These are phyloP conservation scores for Cornus controversa DNA, from an alignment of 148 eudicot species.

Conservation along the genomic window DNA sequence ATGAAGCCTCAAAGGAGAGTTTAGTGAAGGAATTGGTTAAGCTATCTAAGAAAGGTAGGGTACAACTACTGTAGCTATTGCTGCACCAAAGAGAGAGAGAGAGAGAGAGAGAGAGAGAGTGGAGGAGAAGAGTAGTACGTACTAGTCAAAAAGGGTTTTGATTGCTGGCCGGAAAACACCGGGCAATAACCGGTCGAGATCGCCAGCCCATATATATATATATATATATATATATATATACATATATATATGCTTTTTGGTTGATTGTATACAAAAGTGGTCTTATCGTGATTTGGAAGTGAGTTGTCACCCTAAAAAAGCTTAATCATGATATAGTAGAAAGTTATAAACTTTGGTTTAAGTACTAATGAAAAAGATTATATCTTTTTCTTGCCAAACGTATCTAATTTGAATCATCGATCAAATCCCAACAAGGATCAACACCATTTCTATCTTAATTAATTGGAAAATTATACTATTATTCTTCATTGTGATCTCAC, in stretches of 20 bases:
- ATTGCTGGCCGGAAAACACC: conserved; percentile 30
- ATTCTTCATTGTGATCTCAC: too few species aligned
- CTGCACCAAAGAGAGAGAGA: background rate
- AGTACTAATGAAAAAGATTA: background rate
- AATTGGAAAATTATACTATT: too few species aligned
- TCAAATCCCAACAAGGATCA: background rate
- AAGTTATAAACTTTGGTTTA: conserved; percentile 20
- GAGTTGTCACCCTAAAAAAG: conserved; percentile 28
- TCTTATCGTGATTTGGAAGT: conserved; percentile 15
- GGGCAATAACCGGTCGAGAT: background rate
- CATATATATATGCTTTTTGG: background rate
- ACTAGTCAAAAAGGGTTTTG: conserved; percentile 10
- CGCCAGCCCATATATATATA: conserved; percentile 8
- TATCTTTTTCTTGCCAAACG: conserved; percentile 11
- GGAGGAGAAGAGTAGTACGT: background rate
- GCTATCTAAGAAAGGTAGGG: too few species aligned
- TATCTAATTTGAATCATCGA: conserved; percentile 12
- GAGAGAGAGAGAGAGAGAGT: background rate
- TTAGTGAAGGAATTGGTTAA: background rate
- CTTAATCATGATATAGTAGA: conserved; percentile 20
- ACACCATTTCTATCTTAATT: too few species aligned
- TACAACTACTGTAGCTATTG: background rate
- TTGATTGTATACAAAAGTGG: conserved; percentile 13
- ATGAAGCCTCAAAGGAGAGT: background rate
- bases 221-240: too few species aligned